Conservation (phyloP, 345 rosid genomes). For the Syzygium aqueum region DNA sequence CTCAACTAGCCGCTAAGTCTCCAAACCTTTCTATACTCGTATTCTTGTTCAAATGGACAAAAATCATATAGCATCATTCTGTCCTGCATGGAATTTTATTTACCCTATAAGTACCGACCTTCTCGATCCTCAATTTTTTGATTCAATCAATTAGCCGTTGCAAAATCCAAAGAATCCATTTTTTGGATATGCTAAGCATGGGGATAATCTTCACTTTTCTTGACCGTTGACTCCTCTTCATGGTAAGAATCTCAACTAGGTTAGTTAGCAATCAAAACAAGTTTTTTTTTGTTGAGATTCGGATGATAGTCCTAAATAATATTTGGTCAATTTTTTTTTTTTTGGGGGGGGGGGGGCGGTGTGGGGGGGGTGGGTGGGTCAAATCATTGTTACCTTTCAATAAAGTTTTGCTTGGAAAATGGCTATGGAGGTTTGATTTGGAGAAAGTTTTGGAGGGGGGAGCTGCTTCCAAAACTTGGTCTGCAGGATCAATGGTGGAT, state of each 20-base stretch:
- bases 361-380: background rate
- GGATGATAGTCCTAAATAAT: background rate
- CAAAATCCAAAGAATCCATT: background rate
- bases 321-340: background rate
- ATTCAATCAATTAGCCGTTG: background rate
- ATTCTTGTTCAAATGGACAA: background rate
- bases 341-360: accelerated
- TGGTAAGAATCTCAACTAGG: background rate
- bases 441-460: background rate
- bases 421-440: background rate
- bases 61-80: no score
- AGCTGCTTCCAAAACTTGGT: background rate
- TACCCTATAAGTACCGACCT: background rate
- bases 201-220: background rate
- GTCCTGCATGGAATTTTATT: background rate
- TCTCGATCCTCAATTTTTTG: background rate
- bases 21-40: background rate
- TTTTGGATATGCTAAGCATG: background rate
- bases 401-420: background rate
- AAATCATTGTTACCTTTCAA: background rate
- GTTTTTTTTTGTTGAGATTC: background rate
- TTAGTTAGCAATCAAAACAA: background rate
- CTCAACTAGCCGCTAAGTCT: background rate
- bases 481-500: background rate
- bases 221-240: background rate